A percentile compares a stretch with the other conserved stretches of the same genome.
These are phyloP conservation scores for Neurospora sp. DNA, from an alignment of 495 filamentous ascomycete species.

Conservation along the genomic window DNA sequence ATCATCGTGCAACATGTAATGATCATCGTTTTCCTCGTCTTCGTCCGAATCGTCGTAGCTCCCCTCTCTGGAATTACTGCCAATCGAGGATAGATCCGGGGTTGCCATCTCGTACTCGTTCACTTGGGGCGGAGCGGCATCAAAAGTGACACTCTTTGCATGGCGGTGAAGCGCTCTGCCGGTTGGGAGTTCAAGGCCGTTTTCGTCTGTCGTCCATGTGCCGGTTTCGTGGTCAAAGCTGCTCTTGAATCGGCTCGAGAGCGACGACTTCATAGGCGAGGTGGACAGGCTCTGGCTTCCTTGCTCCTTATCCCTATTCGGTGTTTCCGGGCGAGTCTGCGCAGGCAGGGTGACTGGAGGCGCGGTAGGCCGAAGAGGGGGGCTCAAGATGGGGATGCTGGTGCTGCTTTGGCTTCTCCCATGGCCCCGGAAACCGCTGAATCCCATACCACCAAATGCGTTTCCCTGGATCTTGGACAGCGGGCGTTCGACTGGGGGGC, in stretches of 20 bases:
- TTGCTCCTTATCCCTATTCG: constrained; percentile 53
- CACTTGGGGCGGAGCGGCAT: constrained; percentile 82
- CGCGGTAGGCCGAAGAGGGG: constrained; percentile 28
- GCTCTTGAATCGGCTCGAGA: constrained; percentile 63
- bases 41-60: constrained; percentile 84
- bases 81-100: constrained; percentile 81
- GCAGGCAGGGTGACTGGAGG: neutral
- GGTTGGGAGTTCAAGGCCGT: constrained; percentile 42
- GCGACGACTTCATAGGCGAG: constrained; percentile 79
- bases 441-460: constrained; percentile 40
- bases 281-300: constrained; percentile 7
- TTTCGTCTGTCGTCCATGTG: constrained; percentile 60
- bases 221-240: constrained; percentile 61
- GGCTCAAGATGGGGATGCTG: constrained; percentile 34
- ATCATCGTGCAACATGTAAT: constrained; percentile 59
- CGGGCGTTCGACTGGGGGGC: constrained; percentile 66
- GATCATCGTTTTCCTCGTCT: constrained; percentile 61
- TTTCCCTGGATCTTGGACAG: constrained; percentile 62
- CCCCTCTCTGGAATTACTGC: constrained; percentile 76
- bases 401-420: constrained; percentile 37
- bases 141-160: constrained; percentile 93
- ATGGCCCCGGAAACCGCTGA: constrained; percentile 39
- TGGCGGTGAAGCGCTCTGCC: constrained; percentile 61
- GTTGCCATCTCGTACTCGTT: constrained; percentile 98
- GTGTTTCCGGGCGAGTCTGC: constrained; percentile 38